Evolutionary conservation across 1,139 yeast genomes (phyloP).

Genomic region (Blastobotrys illinoisensis): DNA sequence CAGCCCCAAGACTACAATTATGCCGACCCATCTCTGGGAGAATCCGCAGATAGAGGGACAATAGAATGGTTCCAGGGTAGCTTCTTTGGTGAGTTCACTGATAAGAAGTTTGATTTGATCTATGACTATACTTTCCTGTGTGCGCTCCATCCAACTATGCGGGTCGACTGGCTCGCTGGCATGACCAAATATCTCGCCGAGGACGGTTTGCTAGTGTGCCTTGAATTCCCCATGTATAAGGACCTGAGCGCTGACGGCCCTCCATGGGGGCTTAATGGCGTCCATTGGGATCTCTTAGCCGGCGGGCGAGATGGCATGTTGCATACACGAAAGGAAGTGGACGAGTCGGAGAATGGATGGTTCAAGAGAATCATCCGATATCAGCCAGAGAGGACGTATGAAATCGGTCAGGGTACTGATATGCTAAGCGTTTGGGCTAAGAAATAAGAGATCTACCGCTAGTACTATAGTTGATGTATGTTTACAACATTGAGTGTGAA

Average conservation of each 20-base stretch:
- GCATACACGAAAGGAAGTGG: background rate
- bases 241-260: constrained; percentile 5
- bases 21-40: background rate
- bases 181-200: background rate
- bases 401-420: constrained; percentile 5
- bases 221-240: constrained; percentile 10
- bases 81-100: constrained; percentile 2
- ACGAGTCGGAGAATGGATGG: constrained; percentile 2
- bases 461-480: too few species aligned
- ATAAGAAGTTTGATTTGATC: constrained; percentile 4
- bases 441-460: too few species aligned
- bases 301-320: constrained; percentile 7
- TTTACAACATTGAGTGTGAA: too few species aligned
- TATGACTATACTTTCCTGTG: constrained; percentile 10
- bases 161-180: constrained; percentile 2
- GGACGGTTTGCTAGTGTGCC: constrained; percentile 1
- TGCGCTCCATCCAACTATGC: constrained; percentile 7
- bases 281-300: constrained; percentile 7
- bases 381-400: constrained; percentile 4
- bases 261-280: constrained; percentile 11
- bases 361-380: constrained; percentile 1
- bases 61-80: constrained; percentile 1
- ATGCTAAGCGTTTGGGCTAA: constrained; percentile 3
- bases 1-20: constrained; percentile 2
- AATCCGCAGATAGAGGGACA: background rate